Conservation (phyloP, 345 rosid genomes). For the Garcia nutans region DNA sequence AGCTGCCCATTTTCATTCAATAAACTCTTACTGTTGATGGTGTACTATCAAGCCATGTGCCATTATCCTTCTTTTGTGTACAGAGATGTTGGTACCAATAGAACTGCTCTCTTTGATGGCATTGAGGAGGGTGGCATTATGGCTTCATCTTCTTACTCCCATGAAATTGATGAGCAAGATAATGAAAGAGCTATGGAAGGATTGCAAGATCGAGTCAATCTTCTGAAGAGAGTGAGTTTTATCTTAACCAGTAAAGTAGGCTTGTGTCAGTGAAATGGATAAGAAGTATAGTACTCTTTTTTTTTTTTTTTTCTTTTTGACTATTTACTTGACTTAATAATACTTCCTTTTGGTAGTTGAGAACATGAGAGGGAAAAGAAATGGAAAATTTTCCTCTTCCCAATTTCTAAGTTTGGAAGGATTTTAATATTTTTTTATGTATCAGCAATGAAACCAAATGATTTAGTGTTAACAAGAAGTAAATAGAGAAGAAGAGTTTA, state of each 20-base stretch:
- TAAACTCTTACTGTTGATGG: neutral
- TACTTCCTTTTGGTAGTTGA: constrained; percentile 2
- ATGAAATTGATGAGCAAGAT: constrained; percentile 90
- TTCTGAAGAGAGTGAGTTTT: constrained; percentile 77
- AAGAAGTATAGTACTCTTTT: neutral
- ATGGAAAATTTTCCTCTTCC: neutral
- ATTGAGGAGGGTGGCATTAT: constrained; percentile 96
- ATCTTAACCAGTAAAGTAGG: neutral
- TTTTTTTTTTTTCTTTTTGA: no score
- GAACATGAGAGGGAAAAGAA: neutral
- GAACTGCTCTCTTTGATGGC: constrained; percentile 81
- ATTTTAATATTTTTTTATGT: constrained; percentile 3
- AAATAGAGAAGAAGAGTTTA: no score
- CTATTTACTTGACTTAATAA: neutral
- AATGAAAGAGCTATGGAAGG: constrained; percentile 93
- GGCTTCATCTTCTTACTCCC: constrained; percentile 77
- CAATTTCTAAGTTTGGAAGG: neutral
- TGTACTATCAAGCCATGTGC: neutral
- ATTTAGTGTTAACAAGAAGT: no score
- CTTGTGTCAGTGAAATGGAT: neutral
- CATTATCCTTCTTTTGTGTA: neutral
- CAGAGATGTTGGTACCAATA: constrained; percentile 74
- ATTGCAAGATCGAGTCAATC: constrained; percentile 82
- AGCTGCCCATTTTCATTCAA: neutral
- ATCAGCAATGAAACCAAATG: no score